Conservation (phyloP, 163 green algal species). For the Chlorella variabilis region DNA sequence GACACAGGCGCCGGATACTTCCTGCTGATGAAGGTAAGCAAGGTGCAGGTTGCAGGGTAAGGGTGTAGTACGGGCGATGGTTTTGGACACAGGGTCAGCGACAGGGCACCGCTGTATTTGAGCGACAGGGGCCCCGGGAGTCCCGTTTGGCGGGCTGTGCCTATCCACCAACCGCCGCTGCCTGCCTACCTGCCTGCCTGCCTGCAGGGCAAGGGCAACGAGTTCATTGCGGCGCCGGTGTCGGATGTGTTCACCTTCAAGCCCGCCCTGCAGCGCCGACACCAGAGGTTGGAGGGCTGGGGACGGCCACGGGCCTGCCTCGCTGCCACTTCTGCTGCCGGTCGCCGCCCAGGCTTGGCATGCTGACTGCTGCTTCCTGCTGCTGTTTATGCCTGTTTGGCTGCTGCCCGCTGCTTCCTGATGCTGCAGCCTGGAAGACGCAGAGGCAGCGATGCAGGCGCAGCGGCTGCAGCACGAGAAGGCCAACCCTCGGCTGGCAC, state of each 20-base stretch:
- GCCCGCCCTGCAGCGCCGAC: conserved; percentile 19
- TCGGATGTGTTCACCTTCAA: conserved; percentile 45
- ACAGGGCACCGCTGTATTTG: too few species aligned
- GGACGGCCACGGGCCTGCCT: too few species aligned
- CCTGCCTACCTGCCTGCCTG: not conserved
- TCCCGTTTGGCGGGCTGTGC: too few species aligned
- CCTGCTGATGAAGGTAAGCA: conserved; percentile 27
- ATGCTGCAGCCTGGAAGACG: conserved; percentile 49
- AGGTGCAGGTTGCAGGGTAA: too few species aligned
- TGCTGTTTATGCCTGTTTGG: too few species aligned
- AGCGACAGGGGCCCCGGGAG: too few species aligned
- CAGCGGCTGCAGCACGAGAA: conserved; percentile 32
- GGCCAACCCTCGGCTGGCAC: conserved; percentile 36
- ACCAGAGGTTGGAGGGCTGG: conserved; percentile 26
- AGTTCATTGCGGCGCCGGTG: conserved; percentile 46
- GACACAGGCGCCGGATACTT: conserved; percentile 38
- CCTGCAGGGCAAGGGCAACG: conserved; percentile 31
- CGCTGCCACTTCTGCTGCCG: too few species aligned
- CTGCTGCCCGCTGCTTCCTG: too few species aligned
- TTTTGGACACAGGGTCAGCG: too few species aligned
- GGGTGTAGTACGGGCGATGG: too few species aligned
- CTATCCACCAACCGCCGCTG: not conserved
- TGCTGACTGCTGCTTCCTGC: too few species aligned
- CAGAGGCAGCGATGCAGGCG: conserved; percentile 49
- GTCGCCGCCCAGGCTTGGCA: too few species aligned